Evolutionary conservation across 208 protist genomes (phyloP).

Genomic region (Lotmaria passim): DNA sequence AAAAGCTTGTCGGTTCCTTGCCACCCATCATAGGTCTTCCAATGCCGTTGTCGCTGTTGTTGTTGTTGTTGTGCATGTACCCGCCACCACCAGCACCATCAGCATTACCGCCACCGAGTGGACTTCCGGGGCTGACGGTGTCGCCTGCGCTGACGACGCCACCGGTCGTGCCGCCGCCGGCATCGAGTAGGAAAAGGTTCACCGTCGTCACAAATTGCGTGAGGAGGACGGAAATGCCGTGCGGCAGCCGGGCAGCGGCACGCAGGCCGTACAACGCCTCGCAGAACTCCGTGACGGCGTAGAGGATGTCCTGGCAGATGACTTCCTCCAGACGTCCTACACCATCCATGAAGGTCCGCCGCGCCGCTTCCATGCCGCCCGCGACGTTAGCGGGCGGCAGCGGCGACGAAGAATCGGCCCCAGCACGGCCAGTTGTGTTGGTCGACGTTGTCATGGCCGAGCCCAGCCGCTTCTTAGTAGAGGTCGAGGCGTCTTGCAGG

Average conservation of each 20-base stretch:
- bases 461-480: neutral
- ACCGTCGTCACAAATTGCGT: conserved; percentile 79
- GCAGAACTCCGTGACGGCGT: conserved; percentile 84
- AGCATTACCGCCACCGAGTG: neutral
- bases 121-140: neutral
- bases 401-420: neutral
- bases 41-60: neutral
- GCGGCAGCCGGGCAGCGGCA: conserved; percentile 67
- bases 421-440: neutral
- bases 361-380: conserved; percentile 7
- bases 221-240: conserved; percentile 76
- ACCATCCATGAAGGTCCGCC: conserved; percentile 31
- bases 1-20: neutral
- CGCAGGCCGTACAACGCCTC: conserved; percentile 73
- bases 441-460: neutral
- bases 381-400: neutral
- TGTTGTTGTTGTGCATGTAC: neutral
- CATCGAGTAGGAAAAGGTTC: conserved; percentile 77
- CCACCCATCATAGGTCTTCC: neutral
- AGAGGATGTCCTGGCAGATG: conserved; percentile 87
- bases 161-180: conserved; percentile 5
- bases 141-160: conserved; percentile 5
- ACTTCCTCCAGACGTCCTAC: conserved; percentile 74
- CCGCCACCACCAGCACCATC: neutral
- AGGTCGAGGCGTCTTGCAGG: conserved; percentile 1